Evolutionary conservation across 495 filamentous ascomycete species (phyloP).

Genomic region (Annulohypoxylon nitens): DNA sequence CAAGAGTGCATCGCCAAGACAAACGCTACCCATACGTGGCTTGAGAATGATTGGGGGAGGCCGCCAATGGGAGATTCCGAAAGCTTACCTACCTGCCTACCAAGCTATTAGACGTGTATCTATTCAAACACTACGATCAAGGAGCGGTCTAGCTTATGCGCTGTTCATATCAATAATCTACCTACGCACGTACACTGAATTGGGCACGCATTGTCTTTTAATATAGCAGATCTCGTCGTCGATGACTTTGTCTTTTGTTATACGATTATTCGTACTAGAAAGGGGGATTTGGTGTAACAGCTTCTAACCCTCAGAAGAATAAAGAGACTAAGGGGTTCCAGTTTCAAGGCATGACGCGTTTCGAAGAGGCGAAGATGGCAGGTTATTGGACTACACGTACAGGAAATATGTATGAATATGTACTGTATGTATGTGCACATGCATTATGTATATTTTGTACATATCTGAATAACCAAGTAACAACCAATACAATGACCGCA

Average conservation of each 20-base stretch:
- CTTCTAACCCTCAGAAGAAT: neutral
- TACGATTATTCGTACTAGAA: neutral
- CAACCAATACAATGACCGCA: neutral
- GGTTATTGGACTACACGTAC: neutral
- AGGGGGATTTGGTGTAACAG: conserved; percentile 25
- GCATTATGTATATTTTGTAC: neutral
- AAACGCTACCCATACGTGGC: conserved; percentile 40
- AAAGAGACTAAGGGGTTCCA: conserved; percentile 31
- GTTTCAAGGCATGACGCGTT: conserved; percentile 45
- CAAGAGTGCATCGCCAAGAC: conserved; percentile 13
- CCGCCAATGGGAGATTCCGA: conserved; percentile 32
- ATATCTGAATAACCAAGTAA: neutral
- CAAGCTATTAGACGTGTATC: conserved; percentile 6
- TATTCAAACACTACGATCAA: conserved; percentile 21
- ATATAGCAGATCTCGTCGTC: conserved; percentile 4
- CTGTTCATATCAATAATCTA: conserved; percentile 4
- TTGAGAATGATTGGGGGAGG: conserved; percentile 35
- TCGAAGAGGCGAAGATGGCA: conserved; percentile 30
- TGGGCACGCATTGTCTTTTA: neutral
- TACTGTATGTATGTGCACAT: neutral
- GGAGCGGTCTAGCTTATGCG: conserved; percentile 39
- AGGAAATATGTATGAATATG: neutral
- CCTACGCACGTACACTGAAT: neutral
- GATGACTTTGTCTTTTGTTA: conserved; percentile 20
- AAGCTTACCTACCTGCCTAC: neutral